Base-by-base conservation (phyloP, 305 asterid genomes). In the Stenogyne calaminthoides region DNA sequence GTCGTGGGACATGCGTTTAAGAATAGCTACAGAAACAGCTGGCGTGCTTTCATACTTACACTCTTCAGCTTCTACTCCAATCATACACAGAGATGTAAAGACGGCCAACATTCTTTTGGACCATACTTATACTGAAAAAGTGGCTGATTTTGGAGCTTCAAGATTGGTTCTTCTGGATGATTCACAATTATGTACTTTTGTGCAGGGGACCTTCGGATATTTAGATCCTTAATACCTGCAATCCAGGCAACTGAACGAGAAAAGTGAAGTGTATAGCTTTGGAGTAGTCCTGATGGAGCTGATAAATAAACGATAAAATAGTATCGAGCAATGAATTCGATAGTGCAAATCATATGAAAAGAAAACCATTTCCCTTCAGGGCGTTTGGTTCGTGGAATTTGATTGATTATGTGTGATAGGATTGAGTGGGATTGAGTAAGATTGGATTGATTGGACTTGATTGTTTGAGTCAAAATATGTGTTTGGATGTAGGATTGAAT, bases 251-350 rank as follows among this genome's bases (percentile, higher is more conserved):
- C 16, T 72, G 58, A 80, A 49, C 0, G 81, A 80, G 56, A 76
- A 80, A 49, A 80, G 81, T 64, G 84, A 80, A 6, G 81, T 72
- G 0, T 77, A 77, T n/a, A 77, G 81, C 78, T 78, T 78, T 10
- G 83, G 83, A 25, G 83, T 76, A 8, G 81, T 81, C 3, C 81
- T 81, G 0, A 29, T 75, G 65, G 85, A 81, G 68, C 79, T 81
- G n/a, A n/a, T n/a, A n/a, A n/a, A n/a, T n/a, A n/a, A n/a, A n/a
- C n/a, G n/a, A n/a, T n/a, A n/a, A n/a, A n/a, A n/a, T n/a, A n/a
- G n/a, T n/a, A n/a, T 14, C 54, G 32, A 55, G 36, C 20, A 2
- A 19, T 74, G 10, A 63, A n/a, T n/a, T n/a, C n/a, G n/a, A n/a
- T n/a, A n/a, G n/a, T n/a, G n/a, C n/a, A n/a, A n/a, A n/a, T n/a